Conservation (phyloP, 2,329 filamentous ascomycete genomes). For the Thelonectria rubi region DNA sequence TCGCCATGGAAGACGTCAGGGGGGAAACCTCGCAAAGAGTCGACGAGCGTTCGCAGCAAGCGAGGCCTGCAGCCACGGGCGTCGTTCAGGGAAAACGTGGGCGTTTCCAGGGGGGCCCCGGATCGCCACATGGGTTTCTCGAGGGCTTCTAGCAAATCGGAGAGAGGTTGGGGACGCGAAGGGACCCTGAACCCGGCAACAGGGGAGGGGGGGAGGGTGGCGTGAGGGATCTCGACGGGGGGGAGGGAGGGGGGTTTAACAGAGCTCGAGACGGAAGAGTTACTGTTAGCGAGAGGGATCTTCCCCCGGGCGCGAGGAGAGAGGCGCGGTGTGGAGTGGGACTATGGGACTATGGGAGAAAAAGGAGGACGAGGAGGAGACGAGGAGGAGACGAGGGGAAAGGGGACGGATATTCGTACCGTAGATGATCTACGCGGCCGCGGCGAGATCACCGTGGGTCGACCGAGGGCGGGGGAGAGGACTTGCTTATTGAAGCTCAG, state of each 20-base stretch:
- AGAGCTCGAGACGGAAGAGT: no score
- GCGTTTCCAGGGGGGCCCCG: not conserved
- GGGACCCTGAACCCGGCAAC: not conserved
- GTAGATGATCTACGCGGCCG: conserved; percentile 8
- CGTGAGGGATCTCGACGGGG: conserved; percentile 11
- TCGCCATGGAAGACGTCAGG: not conserved
- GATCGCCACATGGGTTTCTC: conserved; percentile 20
- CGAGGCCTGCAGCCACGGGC: not conserved
- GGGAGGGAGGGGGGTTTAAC: no score
- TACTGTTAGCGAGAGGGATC: not conserved
- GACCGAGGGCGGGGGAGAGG: not conserved
- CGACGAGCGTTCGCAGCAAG: not conserved
- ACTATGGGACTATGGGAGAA: not conserved
- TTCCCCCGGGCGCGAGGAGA: not conserved
- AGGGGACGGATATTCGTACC: not conserved
- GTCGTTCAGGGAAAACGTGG: not conserved
- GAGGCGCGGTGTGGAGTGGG: conserved; percentile 13
- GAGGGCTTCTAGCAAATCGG: conserved; percentile 6
- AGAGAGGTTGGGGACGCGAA: conserved; percentile 5
- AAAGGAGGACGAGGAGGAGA: not conserved
- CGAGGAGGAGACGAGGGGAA: not conserved
- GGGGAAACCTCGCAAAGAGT: not conserved
- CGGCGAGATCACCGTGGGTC: conserved; percentile 2
- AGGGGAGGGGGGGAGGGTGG: conserved; percentile 3
- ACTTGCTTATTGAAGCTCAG: not conserved